Conservation (phyloP, 345 rosid genomes). For the Fremontodendron californicum region DNA sequence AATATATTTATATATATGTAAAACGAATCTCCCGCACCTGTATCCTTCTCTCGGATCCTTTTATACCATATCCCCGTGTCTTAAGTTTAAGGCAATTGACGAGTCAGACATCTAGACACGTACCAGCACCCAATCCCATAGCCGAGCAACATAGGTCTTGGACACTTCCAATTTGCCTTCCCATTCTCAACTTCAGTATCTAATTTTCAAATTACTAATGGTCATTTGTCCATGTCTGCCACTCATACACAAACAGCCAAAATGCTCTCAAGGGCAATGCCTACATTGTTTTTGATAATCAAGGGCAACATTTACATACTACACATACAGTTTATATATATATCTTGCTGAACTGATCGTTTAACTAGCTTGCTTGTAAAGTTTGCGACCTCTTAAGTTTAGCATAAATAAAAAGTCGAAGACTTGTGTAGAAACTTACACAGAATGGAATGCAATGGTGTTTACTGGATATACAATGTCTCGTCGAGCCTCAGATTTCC, state of each 20-base stretch:
- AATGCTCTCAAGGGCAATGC: neutral
- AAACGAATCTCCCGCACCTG: no score
- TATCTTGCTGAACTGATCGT: neutral
- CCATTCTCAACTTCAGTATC: neutral
- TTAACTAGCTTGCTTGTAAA: neutral
- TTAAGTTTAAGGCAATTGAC: no score
- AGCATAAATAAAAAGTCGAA: neutral
- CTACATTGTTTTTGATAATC: neutral
- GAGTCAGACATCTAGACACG: no score
- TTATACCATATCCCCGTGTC: no score
- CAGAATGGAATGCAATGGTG: constrained; percentile 94
- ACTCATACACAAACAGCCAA: neutral
- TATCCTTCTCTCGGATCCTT: no score
- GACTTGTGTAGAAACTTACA: constrained; percentile 52
- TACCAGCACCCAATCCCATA: no score
- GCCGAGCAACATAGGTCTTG: no score
- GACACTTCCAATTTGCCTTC: neutral
- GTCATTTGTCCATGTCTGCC: neutral
- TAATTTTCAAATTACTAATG: neutral
- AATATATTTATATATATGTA: no score
- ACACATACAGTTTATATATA: neutral
- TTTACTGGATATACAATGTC: constrained; percentile 95
- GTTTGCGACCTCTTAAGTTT: neutral
- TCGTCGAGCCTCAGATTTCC: constrained; percentile 94
- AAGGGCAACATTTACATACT: neutral